Evolutionary conservation across 441 rosid species (phyloP).

Genomic region (Arabidopsis hybrid): DNA sequence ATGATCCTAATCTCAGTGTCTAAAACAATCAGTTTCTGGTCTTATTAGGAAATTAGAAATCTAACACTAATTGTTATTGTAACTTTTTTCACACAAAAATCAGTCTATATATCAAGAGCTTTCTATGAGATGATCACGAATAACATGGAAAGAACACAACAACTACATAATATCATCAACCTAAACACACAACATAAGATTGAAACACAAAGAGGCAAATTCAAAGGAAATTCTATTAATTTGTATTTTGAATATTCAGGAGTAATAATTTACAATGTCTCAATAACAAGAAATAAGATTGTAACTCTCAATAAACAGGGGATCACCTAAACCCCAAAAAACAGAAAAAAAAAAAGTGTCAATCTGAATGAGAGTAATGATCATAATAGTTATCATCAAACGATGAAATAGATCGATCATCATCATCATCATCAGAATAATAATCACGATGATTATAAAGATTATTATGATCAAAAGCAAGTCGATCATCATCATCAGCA

Average conservation of each 20-base stretch:
- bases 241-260: not conserved
- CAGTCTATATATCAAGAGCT: not conserved
- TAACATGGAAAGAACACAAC: conserved; percentile 20
- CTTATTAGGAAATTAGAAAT: conserved; percentile 1
- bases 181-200: not conserved
- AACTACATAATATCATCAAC: not conserved
- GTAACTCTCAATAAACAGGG: conserved; percentile 23
- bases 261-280: conserved; percentile 14
- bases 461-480: conserved; percentile 37
- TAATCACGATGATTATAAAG: conserved; percentile 20
- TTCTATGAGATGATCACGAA: not conserved
- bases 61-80: not conserved
- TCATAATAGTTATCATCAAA: conserved; percentile 51
- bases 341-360: conserved; percentile 34
- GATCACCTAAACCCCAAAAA: conserved; percentile 1
- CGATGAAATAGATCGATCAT: conserved; percentile 43
- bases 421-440: conserved; percentile 37
- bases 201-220: not conserved
- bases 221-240: not conserved
- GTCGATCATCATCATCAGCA: conserved; percentile 41
- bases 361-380: conserved; percentile 63
- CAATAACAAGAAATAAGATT: not conserved
- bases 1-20: conserved; percentile 12
- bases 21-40: not conserved
- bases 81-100: not conserved